These are phyloP conservation scores for Wickerhamiella nectarea DNA, from an alignment of 805 yeast genomes.

Conservation along the genomic window DNA sequence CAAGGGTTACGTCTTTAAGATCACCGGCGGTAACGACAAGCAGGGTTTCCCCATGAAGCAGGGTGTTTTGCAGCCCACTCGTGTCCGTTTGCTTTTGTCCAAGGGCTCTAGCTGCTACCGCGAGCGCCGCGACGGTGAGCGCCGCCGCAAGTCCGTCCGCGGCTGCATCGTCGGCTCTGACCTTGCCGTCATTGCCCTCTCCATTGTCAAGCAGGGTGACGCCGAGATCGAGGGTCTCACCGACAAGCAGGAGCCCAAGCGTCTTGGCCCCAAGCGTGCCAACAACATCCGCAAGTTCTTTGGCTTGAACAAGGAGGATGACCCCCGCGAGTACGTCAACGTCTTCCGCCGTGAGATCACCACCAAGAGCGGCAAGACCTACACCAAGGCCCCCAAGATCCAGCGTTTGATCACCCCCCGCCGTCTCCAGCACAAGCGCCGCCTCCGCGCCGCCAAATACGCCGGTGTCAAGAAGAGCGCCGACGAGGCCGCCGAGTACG, in stretches of 20 bases:
- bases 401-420: conserved; percentile 99
- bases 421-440: conserved; percentile 98
- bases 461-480: conserved; percentile 97
- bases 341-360: conserved; percentile 87
- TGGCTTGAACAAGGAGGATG: conserved; percentile 91
- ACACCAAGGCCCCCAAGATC: conserved; percentile 99
- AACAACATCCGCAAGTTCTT: conserved; percentile 99
- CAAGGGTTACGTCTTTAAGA: conserved; percentile 98
- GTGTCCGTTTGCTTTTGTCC: conserved; percentile 89
- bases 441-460: conserved; percentile 82
- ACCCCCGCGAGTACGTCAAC: conserved; percentile 70
- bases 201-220: conserved; percentile 96
- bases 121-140: conserved; percentile 98
- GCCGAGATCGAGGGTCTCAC: conserved; percentile 91
- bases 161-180: conserved; percentile 98
- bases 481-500: conserved; percentile 99
- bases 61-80: conserved; percentile 99
- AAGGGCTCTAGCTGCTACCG: conserved; percentile 98
- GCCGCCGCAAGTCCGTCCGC: conserved; percentile 99
- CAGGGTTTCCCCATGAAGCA: conserved; percentile 99
- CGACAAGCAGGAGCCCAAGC: conserved; percentile 88
- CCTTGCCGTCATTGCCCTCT: conserved; percentile 87
- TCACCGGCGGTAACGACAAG: conserved; percentile 99
- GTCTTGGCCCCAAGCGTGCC: conserved; percentile 99
- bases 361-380: conserved; percentile 88